phyloP scores from a whole-genome alignment of 2,329 filamentous ascomycete genomes.

The Aspergillus proliferans region DNA sequence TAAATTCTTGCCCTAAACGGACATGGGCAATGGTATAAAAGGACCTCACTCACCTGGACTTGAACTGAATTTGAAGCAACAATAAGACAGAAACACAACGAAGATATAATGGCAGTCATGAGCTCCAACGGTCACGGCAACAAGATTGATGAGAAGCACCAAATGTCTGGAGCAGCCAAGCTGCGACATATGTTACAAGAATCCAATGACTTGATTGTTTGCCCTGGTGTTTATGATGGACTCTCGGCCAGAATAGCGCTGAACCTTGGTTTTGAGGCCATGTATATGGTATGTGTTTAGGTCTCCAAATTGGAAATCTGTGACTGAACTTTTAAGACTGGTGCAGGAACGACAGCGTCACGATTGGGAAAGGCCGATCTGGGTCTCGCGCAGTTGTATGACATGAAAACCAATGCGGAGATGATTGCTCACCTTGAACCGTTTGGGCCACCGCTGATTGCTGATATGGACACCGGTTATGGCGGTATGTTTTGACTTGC shows the following conservation, averaged over 20 bases:
- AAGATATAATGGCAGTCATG: too few species aligned
- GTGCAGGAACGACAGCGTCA: constrained; percentile 57
- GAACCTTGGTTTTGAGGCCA: constrained; percentile 54
- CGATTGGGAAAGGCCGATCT: constrained; percentile 58
- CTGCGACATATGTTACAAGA: constrained; percentile 23
- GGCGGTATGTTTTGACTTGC: constrained; percentile 28
- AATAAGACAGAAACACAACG: too few species aligned
- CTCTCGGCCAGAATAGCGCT: constrained; percentile 59
- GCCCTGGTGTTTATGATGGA: constrained; percentile 64
- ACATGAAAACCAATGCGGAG: constrained; percentile 58
- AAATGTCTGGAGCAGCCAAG: constrained; percentile 18
- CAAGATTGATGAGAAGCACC: too few species aligned
- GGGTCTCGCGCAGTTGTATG: constrained; percentile 54
- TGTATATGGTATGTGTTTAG: constrained; percentile 60
- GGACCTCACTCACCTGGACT: too few species aligned
- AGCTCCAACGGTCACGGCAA: neutral
- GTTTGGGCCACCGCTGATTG: constrained; percentile 51
- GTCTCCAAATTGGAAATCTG: neutral
- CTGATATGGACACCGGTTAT: constrained; percentile 51
- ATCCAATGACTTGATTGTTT: constrained; percentile 42
- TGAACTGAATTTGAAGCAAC: too few species aligned
- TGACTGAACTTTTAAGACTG: constrained; percentile 46
- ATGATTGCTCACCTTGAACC: constrained; percentile 59
- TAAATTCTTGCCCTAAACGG: too few species aligned
- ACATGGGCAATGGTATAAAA: too few species aligned